phyloP scores from a whole-genome alignment of 2,329 filamentous ascomycete genomes.

The Graphilbum fragrans region DNA sequence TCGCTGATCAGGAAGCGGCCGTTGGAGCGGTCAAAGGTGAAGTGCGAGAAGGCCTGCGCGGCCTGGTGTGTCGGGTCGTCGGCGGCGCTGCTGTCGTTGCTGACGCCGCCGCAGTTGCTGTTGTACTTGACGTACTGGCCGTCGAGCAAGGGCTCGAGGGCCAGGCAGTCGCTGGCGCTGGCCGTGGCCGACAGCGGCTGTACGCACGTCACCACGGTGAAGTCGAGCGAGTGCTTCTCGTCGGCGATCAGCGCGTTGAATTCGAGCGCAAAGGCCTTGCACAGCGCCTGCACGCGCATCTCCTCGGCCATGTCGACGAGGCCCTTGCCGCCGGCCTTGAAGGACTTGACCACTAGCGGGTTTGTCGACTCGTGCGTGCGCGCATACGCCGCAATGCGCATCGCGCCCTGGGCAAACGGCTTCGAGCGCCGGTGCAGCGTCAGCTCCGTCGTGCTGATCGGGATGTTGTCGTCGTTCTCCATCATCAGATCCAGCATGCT shows the following conservation, averaged over 20 bases:
- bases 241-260: slow-evolving; percentile 20
- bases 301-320: slow-evolving; percentile 22
- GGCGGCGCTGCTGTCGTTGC: slow-evolving; percentile 11
- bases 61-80: slow-evolving; percentile 14
- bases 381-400: slow-evolving; percentile 23
- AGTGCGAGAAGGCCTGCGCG: slow-evolving; percentile 28
- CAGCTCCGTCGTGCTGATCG: slow-evolving; percentile 19
- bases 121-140: slow-evolving; percentile 27
- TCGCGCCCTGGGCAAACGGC: slow-evolving; percentile 21
- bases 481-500: slow-evolving; percentile 23
- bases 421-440: slow-evolving; percentile 17
- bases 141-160: slow-evolving; percentile 22
- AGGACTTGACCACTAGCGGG: slow-evolving; percentile 23
- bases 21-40: slow-evolving; percentile 26
- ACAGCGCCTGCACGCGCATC: slow-evolving; percentile 25
- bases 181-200: slow-evolving; percentile 4
- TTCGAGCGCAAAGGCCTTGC: slow-evolving; percentile 26
- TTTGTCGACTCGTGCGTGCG: slow-evolving; percentile 15
- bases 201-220: slow-evolving; percentile 20
- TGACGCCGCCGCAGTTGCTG: slow-evolving; percentile 19
- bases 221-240: slow-evolving; percentile 17
- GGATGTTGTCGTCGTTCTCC: slow-evolving; percentile 21
- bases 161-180: slow-evolving; percentile 12
- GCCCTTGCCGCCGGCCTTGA: slow-evolving; percentile 13
- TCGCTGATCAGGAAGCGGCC: slow-evolving; percentile 23